Base-by-base conservation (phyloP, 805 yeast genomes). In the Kuraishia piskuri region DNA sequence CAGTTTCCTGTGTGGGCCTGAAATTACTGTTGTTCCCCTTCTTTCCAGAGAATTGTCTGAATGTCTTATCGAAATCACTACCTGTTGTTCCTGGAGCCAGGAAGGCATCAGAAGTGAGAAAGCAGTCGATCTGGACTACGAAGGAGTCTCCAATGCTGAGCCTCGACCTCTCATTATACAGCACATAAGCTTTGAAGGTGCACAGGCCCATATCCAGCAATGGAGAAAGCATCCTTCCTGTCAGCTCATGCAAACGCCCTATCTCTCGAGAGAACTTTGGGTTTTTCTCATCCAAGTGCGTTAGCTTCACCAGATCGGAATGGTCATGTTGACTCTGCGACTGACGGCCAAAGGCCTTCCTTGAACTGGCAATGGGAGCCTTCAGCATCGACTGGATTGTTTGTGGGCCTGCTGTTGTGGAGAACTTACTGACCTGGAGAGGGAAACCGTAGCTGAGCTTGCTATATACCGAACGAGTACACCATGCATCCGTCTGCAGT, bases 71-170 rank as follows among this genome's bases (percentile, higher is more conserved):
- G n/a, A 22, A 44, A 20, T 44, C 23, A 20, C 47, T 8, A 8
- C 47, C 23, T 12, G 23, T 8, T 44, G 22, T 44, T 5, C 7
- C 22, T 8, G 47, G 22, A 20, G 83, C 76, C 59, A 84, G 90
- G 14, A 70, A 65, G 0, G 71, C 62, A 12, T 65, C 62, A 49
- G 65, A 64, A 61, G 63, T 75, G 23, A 91, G 63, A 62, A 66
- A 88, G 55, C 90, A 80, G 59, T 89, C 88, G 3, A 88, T 68
- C 60, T 84, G 88, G 0, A 90, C 71, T 22, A 80, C 73, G 61
- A 91, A 84, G 1, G 85, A 74, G 61, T 90, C 96, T 2, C 97
- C 98, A 1, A 83, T 78, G 9, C 86, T 74, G 36, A 90, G 64
- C 26, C 83, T 65, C 10, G 72, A 70, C 20, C 83, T 53, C 4